phyloP scores from a whole-genome alignment of 495 filamentous ascomycete species.

The Wilcoxina mikolae region DNA sequence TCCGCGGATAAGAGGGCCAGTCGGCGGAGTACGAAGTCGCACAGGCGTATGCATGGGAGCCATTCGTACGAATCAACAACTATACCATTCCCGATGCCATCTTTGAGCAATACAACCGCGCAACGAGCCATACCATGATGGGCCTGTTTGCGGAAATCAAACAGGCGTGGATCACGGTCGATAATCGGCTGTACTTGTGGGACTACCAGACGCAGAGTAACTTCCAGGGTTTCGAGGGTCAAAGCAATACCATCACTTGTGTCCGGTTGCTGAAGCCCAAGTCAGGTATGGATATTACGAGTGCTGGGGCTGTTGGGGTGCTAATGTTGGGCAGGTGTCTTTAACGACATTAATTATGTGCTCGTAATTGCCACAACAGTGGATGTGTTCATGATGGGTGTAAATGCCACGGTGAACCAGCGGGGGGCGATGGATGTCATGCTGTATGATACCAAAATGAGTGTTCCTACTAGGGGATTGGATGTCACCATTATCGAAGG shows the following conservation, averaged over 20 bases:
- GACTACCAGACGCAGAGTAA: conserved; percentile 54
- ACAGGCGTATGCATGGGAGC: conserved; percentile 56
- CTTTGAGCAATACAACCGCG: conserved; percentile 75
- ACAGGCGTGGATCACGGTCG: conserved; percentile 90
- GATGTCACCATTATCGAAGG: conserved; percentile 63
- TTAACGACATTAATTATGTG: conserved; percentile 72
- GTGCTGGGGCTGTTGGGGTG: background rate
- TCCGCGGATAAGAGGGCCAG: conserved; percentile 47
- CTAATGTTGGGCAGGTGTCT: conserved; percentile 47
- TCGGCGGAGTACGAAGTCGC: conserved; percentile 81
- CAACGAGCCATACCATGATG: conserved; percentile 71
- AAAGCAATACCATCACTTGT: conserved; percentile 65
- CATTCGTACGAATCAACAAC: conserved; percentile 67
- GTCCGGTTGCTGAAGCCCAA: conserved; percentile 71
- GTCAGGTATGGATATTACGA: conserved; percentile 15
- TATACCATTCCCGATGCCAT: conserved; percentile 79
- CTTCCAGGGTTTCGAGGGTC: conserved; percentile 64
- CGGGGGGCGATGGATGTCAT: conserved; percentile 55
- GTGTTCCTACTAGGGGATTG: conserved; percentile 51
- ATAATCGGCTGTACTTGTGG: conserved; percentile 93
- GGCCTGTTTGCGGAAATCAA: conserved; percentile 84
- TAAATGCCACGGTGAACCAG: conserved; percentile 43
- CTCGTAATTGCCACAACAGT: conserved; percentile 73
- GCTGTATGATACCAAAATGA: conserved; percentile 75
- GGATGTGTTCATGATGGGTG: conserved; percentile 69